Evolutionary conservation across 192 early-diverging fungal genomes (phyloP).

Genomic region (Obelidium mucronatum): DNA sequence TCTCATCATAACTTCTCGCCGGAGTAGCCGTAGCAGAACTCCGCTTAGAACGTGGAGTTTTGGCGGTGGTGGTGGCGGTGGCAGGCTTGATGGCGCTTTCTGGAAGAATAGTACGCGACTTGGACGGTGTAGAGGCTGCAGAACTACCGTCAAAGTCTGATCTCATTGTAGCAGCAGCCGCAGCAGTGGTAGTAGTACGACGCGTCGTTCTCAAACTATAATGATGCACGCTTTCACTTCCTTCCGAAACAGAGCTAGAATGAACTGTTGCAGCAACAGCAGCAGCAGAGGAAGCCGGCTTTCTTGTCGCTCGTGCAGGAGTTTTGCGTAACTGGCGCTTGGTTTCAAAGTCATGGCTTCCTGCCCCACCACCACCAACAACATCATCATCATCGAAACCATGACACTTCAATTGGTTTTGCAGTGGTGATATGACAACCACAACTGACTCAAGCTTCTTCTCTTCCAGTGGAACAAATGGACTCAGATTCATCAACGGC

Average conservation of each 20-base stretch:
- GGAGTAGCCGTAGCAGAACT: background rate
- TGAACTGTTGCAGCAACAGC: background rate
- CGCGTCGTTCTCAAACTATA: background rate
- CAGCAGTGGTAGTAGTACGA: background rate
- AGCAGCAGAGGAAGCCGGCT: no score
- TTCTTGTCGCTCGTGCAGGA: background rate
- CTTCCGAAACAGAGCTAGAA: background rate
- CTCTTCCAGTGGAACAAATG: background rate
- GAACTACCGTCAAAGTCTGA: background rate
- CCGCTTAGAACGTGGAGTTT: background rate
- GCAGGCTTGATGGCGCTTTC: no score
- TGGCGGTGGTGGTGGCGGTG: background rate
- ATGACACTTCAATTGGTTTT: no score
- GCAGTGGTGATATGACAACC: no score
- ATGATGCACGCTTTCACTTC: background rate
- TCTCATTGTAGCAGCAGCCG: no score
- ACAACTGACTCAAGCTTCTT: no score
- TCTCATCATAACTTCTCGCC: background rate
- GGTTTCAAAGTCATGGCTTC: background rate
- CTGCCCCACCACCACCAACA: no score
- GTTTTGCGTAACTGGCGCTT: conserved; percentile 4
- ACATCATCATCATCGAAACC: no score
- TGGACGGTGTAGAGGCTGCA: background rate
- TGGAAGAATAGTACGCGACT: background rate
- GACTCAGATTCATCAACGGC: background rate